Evolutionary conservation across 352 stramenopile species (phyloP), one percentile per base, ranked within the genome.

Genomic region (Globisporangium cylindrosporum): DNA sequence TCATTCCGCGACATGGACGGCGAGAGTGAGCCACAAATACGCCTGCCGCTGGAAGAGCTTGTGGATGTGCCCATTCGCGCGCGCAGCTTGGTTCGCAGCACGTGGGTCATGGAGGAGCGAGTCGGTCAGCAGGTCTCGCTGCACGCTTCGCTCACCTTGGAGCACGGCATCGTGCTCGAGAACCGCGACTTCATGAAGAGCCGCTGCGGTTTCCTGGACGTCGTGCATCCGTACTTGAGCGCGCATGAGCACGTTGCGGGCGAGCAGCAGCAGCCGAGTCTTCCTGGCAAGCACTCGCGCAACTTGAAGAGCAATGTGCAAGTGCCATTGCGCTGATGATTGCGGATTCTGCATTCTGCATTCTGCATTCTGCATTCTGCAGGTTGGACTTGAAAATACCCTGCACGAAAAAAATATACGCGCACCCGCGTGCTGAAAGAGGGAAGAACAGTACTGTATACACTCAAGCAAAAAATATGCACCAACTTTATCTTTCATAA

Each of bases 131-230:
- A 79, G 72, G 74, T 71, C 24, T 65, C 51, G 51, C 59, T 74
- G 12, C 60, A 49, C 9, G 54, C 68, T 14, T 60, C 67, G 25
- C 38, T 79, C 27, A 68, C 68, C 41, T 43, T 78, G 38, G 72
- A 75, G 59, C 62, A 75, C n/a, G 75, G 72, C 6, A 62, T 76
- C 43, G 25, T 63, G 48, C 41, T 77, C 9, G 66, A 75, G 49
- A 58, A 66, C 12, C 59, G 67, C 12, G 59, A 71, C 14, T 78
- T 66, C 51, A 54, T 90, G 59, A 71, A 65, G 29, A 81, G 70
- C n/a, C 71, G 69, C 29, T 71, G 70, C 32, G 82, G 82, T 6
- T 90, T 90, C 54, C 43, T 77, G 8, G 71, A 80, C 38, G 63
- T 84, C 34, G 78, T 83, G 5, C 75, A 86, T 43, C 75, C 81